Evolutionary conservation across 139 green algal genomes (phyloP), one percentile per base, ranked within the genome.

Genomic region (Chlamydomonas schloesseri): DNA sequence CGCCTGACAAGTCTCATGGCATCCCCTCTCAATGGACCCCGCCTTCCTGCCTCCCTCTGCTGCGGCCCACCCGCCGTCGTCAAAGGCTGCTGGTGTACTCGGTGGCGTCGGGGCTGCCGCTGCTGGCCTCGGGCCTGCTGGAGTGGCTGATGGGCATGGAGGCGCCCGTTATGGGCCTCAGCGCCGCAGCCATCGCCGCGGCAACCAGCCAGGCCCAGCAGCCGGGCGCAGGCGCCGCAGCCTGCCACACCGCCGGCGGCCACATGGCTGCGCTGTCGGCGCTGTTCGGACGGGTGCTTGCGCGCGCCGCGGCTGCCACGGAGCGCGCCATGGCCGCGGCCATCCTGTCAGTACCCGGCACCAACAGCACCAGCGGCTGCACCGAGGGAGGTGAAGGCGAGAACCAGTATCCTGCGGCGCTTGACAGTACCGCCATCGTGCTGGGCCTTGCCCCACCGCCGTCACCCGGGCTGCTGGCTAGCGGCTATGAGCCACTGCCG

Each of bases 51-150:
- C n/a, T n/a, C n/a, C n/a, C n/a, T n/a, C n/a, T n/a, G n/a, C n/a
- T n/a, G n/a, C n/a, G n/a, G n/a, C 53, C 53, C 53, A 23, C 53
- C 53, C 53, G 53, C 53, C 55, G 20, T 4, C 24, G 2, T 2
- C 72, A 15, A 29, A 87, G 69, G 55, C 81, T 87, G 53, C 69
- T 87, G 24, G 33, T 36, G 0, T 79, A 46, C 55, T 28, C 53
- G 0, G 29, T 42, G 0, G 68, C 69, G 0, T 47, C 69, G 4
- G 81, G 81, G 1, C 55, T 79, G 0, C 31, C 33, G 0, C 26
- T 47, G 20, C 62, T 87, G 17, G 37, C 81, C 24, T 34, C 26
- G 6, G 53, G 55, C 0, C 69, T 87, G 13, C 34, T 87, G 34
- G 55, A 79, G 28, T 79, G 53, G 69, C 57, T 87, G 34, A 33